phyloP scores from a whole-genome alignment of 805 yeast genomes.

The Wickerhamiella kurtzmanii region DNA sequence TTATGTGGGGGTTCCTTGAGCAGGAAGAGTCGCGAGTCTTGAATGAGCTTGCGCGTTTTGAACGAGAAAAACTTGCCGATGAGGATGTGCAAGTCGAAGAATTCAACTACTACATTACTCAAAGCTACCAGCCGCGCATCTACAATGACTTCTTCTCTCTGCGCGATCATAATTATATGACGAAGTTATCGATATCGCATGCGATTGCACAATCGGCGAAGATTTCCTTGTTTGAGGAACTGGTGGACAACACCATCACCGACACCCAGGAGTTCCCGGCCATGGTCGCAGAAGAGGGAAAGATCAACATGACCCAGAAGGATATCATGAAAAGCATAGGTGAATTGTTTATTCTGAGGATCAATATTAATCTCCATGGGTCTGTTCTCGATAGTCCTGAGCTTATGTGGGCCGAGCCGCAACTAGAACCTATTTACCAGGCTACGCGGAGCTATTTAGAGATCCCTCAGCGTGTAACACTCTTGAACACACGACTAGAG shows the following conservation, averaged over 20 bases:
- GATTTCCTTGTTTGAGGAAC: conserved; percentile 86
- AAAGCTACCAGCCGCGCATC: conserved; percentile 88
- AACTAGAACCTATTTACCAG: conserved; percentile 91
- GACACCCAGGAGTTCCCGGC: conserved; percentile 96
- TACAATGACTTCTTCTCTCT: conserved; percentile 91
- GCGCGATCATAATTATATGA: conserved; percentile 79
- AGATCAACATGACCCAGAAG: conserved; percentile 84
- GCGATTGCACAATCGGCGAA: conserved; percentile 94
- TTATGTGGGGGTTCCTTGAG: conserved; percentile 86
- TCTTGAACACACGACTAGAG: conserved; percentile 82
- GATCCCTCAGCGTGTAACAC: conserved; percentile 82
- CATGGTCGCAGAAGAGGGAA: conserved; percentile 88
- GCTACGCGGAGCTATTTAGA: conserved; percentile 93
- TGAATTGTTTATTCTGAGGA: conserved; percentile 69
- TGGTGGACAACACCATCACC: conserved; percentile 92
- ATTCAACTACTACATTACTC: conserved; percentile 86
- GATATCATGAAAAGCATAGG: conserved; percentile 97
- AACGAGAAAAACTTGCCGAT: conserved; percentile 71
- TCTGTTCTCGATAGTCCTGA: conserved; percentile 88
- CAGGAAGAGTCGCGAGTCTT: conserved; percentile 74
- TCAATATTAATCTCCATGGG: conserved; percentile 33
- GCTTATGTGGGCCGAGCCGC: conserved; percentile 98
- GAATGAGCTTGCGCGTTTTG: conserved; percentile 78
- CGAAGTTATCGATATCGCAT: conserved; percentile 84
- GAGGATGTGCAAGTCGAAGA: conserved; percentile 93